Conservation (phyloP, 1,139 yeast genomes). For the Pichia sp. region DNA sequence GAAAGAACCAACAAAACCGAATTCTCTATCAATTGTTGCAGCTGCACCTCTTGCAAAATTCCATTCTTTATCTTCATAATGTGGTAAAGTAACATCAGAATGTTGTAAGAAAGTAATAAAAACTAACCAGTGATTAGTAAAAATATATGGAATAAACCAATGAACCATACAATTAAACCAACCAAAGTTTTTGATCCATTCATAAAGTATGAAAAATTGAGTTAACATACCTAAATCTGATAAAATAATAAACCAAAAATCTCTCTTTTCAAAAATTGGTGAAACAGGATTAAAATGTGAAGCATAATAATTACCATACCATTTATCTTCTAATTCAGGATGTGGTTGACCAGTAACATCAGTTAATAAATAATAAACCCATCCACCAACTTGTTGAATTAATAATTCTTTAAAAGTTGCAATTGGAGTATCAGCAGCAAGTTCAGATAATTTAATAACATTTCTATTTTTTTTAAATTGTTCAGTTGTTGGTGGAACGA, state of each 20-base stretch:
- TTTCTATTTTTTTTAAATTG: conserved; percentile 33
- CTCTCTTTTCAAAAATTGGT: conserved; percentile 48
- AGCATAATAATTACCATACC: conserved; percentile 28
- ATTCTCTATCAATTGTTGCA: conserved; percentile 56
- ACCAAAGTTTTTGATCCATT: conserved; percentile 45
- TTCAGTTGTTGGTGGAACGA: conserved; percentile 49
- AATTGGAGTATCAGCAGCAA: conserved; percentile 51
- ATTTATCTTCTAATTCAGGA: conserved; percentile 26
- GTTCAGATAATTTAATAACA: conserved; percentile 35
- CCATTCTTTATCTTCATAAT: conserved; percentile 53
- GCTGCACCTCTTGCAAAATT: conserved; percentile 64
- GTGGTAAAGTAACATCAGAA: conserved; percentile 53
- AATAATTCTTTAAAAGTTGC: conserved; percentile 39
- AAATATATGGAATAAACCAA: conserved; percentile 52
- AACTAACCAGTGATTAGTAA: conserved; percentile 60
- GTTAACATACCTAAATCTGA: conserved; percentile 48
- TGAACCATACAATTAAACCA: conserved; percentile 42
- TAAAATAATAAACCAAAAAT: conserved; percentile 48
- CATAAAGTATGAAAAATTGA: conserved; percentile 38
- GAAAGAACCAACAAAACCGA: conserved; percentile 53
- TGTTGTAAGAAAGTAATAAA: conserved; percentile 58
- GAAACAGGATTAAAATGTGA: conserved; percentile 50
- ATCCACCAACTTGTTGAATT: conserved; percentile 51
- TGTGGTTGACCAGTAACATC: conserved; percentile 51
- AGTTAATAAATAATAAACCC: conserved; percentile 42